Conservation (phyloP, 345 rosid species). For the Citrus reticulata region DNA sequence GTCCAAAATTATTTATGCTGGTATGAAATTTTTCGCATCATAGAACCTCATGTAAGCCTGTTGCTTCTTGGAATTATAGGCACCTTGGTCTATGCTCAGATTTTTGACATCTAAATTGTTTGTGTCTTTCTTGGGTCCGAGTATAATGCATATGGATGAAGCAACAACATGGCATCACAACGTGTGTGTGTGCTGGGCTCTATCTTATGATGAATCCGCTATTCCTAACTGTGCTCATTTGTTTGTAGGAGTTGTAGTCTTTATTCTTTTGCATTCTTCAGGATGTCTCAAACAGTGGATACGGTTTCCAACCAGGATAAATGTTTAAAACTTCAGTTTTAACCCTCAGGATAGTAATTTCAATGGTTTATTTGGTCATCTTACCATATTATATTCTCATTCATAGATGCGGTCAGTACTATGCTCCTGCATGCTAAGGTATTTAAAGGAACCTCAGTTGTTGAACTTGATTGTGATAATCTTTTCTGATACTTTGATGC, state of each 20-base stretch:
- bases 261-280: background rate
- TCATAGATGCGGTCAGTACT: background rate
- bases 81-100: too few relatives aligned
- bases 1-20: too few relatives aligned
- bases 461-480: background rate
- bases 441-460: background rate
- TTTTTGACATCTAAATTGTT: background rate
- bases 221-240: too few relatives aligned
- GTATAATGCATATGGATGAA: background rate
- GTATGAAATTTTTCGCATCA: too few relatives aligned
- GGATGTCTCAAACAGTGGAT: background rate
- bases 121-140: background rate
- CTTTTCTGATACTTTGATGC: slow-evolving; percentile 20
- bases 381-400: background rate
- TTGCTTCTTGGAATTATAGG: too few relatives aligned
- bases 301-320: background rate
- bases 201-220: too few relatives aligned
- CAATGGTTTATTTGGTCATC: background rate
- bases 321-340: background rate
- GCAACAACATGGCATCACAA: background rate
- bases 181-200: too few relatives aligned
- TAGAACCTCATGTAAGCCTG: too few relatives aligned
- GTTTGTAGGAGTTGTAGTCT: background rate
- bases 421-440: background rate
- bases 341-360: background rate